phyloP scores from a whole-genome alignment of 2,329 filamentous ascomycete genomes.

The Fusarium sp. region DNA sequence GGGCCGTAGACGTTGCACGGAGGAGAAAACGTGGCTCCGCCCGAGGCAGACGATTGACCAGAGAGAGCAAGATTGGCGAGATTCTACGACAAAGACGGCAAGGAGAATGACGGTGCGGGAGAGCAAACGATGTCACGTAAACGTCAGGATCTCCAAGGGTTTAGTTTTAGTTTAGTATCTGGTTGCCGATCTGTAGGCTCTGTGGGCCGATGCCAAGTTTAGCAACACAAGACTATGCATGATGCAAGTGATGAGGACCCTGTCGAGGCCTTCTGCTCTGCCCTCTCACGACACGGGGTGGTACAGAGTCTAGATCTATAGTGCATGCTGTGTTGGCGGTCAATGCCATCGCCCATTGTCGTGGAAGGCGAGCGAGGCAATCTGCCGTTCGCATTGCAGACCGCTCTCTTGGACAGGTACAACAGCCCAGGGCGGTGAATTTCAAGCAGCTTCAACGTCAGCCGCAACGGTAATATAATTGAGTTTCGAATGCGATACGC shows the following conservation, averaged over 20 bases:
- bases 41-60: constrained; percentile 7
- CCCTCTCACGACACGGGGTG: constrained; percentile 19
- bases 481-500: constrained; percentile 3
- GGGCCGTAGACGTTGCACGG: constrained; percentile 6
- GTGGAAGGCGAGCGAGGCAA: constrained; percentile 25
- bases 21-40: constrained; percentile 10
- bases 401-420: constrained; percentile 29
- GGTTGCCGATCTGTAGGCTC: constrained; percentile 6
- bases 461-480: too few species aligned
- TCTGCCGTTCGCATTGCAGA: constrained; percentile 30
- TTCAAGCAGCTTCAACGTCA: constrained; percentile 2
- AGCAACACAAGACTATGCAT: constrained; percentile 39
- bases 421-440: constrained; percentile 5
- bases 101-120: constrained; percentile 3
- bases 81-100: constrained; percentile 6
- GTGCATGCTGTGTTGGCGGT: constrained; percentile 16
- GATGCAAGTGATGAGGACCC: constrained; percentile 37
- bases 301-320: constrained; percentile 16
- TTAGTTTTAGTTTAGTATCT: background rate
- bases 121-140: constrained; percentile 19
- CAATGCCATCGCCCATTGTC: constrained; percentile 30
- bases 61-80: background rate
- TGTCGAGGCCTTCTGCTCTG: constrained; percentile 19
- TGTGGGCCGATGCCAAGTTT: constrained; percentile 34
- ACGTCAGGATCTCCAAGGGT: constrained; percentile 6